Percentiles rank a stretch among this genome's conserved stretches.
These are phyloP conservation scores for Rubroboletus pulcherrimus DNA, from an alignment of 768 basidiomycete genomes.

Conservation along the genomic window DNA sequence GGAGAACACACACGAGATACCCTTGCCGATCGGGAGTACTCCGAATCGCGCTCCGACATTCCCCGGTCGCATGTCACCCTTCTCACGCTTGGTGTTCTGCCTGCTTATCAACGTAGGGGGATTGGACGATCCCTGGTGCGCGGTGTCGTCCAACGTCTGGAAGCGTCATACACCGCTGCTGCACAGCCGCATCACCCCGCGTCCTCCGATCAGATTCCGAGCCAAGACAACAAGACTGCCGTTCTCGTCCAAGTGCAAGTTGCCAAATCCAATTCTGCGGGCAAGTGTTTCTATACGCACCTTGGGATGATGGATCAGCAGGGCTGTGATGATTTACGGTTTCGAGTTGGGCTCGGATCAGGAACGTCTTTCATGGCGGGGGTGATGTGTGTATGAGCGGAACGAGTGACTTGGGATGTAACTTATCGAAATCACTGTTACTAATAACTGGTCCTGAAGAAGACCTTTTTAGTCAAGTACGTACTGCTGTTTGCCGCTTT, in stretches of 20 bases:
- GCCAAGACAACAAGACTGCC: conserved; percentile 8
- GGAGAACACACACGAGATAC: background rate
- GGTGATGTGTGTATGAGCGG: conserved; percentile 20
- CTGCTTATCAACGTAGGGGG: conserved; percentile 26
- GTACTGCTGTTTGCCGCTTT: background rate
- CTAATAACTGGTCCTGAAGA: background rate
- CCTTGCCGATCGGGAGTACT: background rate
- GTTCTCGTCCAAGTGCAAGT: conserved; percentile 29
- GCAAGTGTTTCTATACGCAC: conserved; percentile 26
- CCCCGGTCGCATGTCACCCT: conserved; percentile 18
- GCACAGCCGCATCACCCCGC: background rate
- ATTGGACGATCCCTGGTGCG: conserved; percentile 30
- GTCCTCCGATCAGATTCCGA: background rate
- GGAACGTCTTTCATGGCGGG: conserved; percentile 25
- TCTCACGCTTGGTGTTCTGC: conserved; percentile 31
- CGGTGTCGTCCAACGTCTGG: conserved; percentile 24
- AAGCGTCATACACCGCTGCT: conserved; percentile 5
- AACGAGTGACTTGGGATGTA: background rate
- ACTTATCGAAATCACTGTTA: background rate
- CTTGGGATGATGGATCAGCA: conserved; percentile 29
- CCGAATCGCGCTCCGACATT: conserved; percentile 4
- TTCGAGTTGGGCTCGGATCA: conserved; percentile 15
- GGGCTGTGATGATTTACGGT: conserved; percentile 3
- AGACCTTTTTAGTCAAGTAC: background rate
- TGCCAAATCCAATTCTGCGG: conserved; percentile 22